Evolutionary conservation across 306 rosid species (phyloP), one percentile per base, ranked within the genome.

Genomic region (Pyrus bretschneideri): DNA sequence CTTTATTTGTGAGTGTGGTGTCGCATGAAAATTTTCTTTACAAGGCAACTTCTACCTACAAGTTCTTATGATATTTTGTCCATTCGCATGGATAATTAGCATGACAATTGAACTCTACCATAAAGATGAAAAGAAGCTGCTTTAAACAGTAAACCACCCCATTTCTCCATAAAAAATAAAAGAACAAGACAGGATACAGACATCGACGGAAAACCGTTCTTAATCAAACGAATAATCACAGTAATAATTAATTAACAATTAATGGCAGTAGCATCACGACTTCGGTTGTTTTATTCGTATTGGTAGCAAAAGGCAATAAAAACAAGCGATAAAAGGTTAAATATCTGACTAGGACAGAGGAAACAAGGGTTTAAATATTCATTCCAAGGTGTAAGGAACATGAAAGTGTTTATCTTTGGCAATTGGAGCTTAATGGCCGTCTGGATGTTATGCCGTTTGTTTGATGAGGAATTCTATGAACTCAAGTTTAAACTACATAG

Each of bases 331-430:
- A 18, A 57, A 59, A 79, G 29, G 49, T 30, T 33, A 42, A 38
- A 21, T 33, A 68, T 31, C 57, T 70, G 58, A 70, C 35, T 31
- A 75, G 67, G 70, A 64, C 51, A 23, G 75, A 73, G 45, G 38
- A 44, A 68, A 19, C 33, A 27, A 23, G 66, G 68, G 77, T 6
- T 42, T 46, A 54, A 27, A 8, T 66, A 46, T 3, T 54, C 80
- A 74, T 80, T 49, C 73, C 85, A 49, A n/a, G 58, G 49, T 42
- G 76, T 73, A 68, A 63, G 77, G 80, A 73, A 44, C 46, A 22
- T 11, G 71, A 60, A 63, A 30, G 13, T 65, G 22, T 67, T 67
- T 78, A 78, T 42, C 76, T 70, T 65, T 14, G 66, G 63, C 76
- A 3, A 17, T 73, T 82, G 79, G 76, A 73, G 9, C 72, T 73